Evolutionary conservation across 441 rosid species (phyloP), one percentile per base, ranked within the genome.

Genomic region (Pelargonium fulgidum): DNA sequence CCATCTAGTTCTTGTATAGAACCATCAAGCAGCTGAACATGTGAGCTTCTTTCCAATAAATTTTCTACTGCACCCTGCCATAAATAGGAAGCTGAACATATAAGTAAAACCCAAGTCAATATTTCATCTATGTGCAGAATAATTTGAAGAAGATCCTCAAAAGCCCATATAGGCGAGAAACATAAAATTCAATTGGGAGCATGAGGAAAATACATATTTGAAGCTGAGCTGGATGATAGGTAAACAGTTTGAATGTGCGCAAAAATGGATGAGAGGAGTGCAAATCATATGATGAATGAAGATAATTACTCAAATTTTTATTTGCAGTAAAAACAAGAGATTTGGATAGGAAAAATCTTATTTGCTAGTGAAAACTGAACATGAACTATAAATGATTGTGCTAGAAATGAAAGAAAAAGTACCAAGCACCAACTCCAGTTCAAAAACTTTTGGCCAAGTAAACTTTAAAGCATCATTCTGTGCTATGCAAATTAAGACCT

Each of bases 51-150:
- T 71, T 81, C 86, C 26, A 83, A 29, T 70, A 83, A 9, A 72
- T 78, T 83, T 72, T 83, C 86, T 20, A 83, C 86, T 62, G 85
- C 85, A 52, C 86, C 86, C 86, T 83, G 80, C 62, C 75, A 68
- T 52, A 7, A 7, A 4, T 52, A 52, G 59, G 8, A 22, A 62
- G 62, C 33, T n/a, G 61, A 11, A 68, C 45, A 48, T 16, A 47
- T 13, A 7, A 33, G 39, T 33, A 33, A 33, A 33, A 33, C 6
- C 39, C 39, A 33, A 33, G 7, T 33, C 39, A 33, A 5, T 33
- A 33, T 33, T 33, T 33, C 39, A 33, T 5, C 39, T 33, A 33
- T 33, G 39, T 33, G 39, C 22, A 52, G 22, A 52, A 52, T 50
- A 50, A 50, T 13, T 50, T 11, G 19, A 12, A 47, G 0, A 47